phyloP scores from a whole-genome alignment of 495 filamentous ascomycete genomes.

The Lepidopterella palustris region DNA sequence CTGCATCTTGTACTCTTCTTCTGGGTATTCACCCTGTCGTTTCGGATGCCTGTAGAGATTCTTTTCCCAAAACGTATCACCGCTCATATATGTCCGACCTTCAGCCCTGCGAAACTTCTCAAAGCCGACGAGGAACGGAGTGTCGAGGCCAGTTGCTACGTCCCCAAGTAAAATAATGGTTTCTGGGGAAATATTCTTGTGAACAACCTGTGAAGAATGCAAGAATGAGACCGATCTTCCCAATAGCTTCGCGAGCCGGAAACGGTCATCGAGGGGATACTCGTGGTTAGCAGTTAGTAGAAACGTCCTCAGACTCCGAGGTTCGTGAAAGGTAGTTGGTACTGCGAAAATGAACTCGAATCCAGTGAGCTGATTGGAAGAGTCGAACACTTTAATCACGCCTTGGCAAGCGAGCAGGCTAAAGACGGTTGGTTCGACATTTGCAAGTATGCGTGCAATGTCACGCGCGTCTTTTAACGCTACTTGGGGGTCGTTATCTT shows the following conservation, averaged over 20 bases:
- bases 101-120: not conserved
- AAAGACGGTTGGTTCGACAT: too few species aligned
- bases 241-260: not conserved
- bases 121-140: not conserved
- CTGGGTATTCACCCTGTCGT: conserved; percentile 40
- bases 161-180: not conserved
- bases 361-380: too few species aligned
- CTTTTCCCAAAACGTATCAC: conserved; percentile 40
- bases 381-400: not conserved
- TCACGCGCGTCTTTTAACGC: not conserved
- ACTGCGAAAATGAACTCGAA: too few species aligned
- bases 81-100: conserved; percentile 8
- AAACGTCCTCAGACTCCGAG: not conserved
- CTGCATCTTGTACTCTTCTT: conserved; percentile 47
- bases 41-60: conserved; percentile 53
- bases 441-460: not conserved
- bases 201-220: not conserved
- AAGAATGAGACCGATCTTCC: not conserved
- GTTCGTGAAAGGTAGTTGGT: not conserved
- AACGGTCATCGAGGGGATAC: not conserved
- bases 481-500: too few species aligned
- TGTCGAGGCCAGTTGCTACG: not conserved
- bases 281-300: not conserved
- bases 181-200: not conserved
- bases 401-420: not conserved